Evolutionary conservation across 495 filamentous ascomycete species (phyloP).

Genomic region (Cercophora sp.): DNA sequence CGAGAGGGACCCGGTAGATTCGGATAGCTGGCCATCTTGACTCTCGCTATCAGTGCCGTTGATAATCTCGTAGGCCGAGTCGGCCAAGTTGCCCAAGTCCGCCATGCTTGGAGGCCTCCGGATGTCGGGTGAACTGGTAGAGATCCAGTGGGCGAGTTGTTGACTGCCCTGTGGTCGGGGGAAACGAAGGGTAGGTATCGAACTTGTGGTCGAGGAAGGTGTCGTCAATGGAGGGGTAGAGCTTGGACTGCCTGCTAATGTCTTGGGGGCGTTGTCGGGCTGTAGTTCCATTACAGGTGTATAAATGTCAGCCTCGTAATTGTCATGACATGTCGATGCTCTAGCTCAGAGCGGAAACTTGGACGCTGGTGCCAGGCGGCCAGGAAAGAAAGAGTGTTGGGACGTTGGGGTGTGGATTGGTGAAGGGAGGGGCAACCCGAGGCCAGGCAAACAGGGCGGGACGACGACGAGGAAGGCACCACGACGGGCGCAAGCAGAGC

Average conservation of each 20-base stretch:
- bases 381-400: neutral
- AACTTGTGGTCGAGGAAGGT: conserved; percentile 23
- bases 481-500: no score
- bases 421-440: conserved; percentile 13
- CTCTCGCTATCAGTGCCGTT: conserved; percentile 40
- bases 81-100: conserved; percentile 45
- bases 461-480: conserved; percentile 4
- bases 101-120: conserved; percentile 42
- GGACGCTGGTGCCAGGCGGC: neutral
- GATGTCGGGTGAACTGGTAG: conserved; percentile 45
- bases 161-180: conserved; percentile 46
- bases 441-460: neutral
- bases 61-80: conserved; percentile 57
- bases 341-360: neutral
- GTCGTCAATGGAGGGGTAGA: conserved; percentile 4
- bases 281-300: conserved; percentile 48
- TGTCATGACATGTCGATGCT: no score
- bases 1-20: conserved; percentile 50
- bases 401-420: neutral
- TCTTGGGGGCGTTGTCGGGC: conserved; percentile 8
- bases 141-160: conserved; percentile 49
- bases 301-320: no score
- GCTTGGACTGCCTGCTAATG: conserved; percentile 6
- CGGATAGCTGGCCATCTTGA: conserved; percentile 45
- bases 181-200: conserved; percentile 44